Base-by-base conservation (phyloP, 148 eudicot species). In the Rheum nobile region DNA sequence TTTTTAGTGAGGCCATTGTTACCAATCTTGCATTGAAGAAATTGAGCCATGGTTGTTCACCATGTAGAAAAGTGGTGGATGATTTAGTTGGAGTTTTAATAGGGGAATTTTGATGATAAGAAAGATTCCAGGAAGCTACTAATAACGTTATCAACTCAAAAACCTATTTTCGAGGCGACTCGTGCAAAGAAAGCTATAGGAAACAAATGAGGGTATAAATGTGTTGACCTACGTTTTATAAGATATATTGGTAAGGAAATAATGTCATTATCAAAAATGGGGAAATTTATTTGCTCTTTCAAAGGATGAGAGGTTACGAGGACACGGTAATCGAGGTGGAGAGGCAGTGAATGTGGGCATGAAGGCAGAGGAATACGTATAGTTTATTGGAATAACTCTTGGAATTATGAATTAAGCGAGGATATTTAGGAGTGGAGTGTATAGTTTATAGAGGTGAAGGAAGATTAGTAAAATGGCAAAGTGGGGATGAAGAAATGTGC, bases 1-100 rank as follows among this genome's bases (percentile, higher is more conserved):
- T 90, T 93, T 71, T 80, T 86, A 54, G 98, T 78, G 84, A 93
- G 77, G 17, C 34, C 6, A 28, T 59, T 59, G 67, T 28, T 59
- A 50, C 67, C 67, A 26, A 59, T 59, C 34, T 59, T 59, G 6
- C 17, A 10, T 59, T 11, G 67, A 26, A 59, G 67, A 59, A 59
- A 29, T 59, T 59, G 67, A 26, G 67, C 67, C 67, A 59, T 59
- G 35, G 0, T 59, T 9, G 2, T 1, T 26, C 34, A 59, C 67
- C 12, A 59, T 12, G 67, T 28, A 24, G 34, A 1, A 28, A 59
- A 26, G 35, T 9, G 6, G 17, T 19, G 34, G 35, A 26, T 26
- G 34, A 26, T 1, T 59, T 59, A 1, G 10, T 59, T 59, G 19
- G 16, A 59, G 67, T 59, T 28, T 59, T 59, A 59, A 59, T 59